Evolutionary conservation across 1,284 basidiomycete species (phyloP), one percentile per base, ranked within the genome.

Genomic region (Rhodofomes roseus): DNA sequence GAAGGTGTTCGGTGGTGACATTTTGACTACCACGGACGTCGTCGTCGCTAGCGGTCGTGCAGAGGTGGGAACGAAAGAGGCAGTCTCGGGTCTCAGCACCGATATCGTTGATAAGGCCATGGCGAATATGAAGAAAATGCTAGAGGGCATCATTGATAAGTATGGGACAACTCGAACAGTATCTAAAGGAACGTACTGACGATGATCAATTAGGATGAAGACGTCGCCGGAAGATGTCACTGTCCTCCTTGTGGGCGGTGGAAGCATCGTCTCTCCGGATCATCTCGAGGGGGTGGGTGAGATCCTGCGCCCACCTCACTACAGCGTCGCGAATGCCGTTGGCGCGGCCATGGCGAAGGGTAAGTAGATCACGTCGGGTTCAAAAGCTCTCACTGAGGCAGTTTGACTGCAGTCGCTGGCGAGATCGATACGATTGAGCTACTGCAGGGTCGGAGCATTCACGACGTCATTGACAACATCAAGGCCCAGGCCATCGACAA

Each of bases 271-370:
- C 44, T 71, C 76, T 1, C 82, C 83, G 0, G 66, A 73, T 7
- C 56, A 67, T 7, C 71, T 86, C 0, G 65, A 70, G 12, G 84
- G 83, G 16, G 79, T 83, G 2, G 73, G 68, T 23, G 72, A 77
- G 55, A 77, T 85, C 39, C 74, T 82, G 51, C 75, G 79, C 16
- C 81, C 82, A 16, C 78, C 78, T 0, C 78, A 76, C 66, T 79
- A 77, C 60, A 74, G 77, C 53, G 81, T 82, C 11, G 83, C 83
- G 1, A 86, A 86, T 62, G 84, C 83, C 2, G 81, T 85, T 16
- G 83, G 84, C 3, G 79, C 79, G 1, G 79, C 79, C 1, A 79
- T 81, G 64, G 77, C 78, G 2, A 78, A 74, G 58, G 76, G 77
- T 53, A 64, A 66, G 59, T 63, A 71, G 2, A 1, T 23, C 12